phyloP scores from a whole-genome alignment of 2,329 filamentous ascomycete genomes.

The Aplosporella prunicola region DNA sequence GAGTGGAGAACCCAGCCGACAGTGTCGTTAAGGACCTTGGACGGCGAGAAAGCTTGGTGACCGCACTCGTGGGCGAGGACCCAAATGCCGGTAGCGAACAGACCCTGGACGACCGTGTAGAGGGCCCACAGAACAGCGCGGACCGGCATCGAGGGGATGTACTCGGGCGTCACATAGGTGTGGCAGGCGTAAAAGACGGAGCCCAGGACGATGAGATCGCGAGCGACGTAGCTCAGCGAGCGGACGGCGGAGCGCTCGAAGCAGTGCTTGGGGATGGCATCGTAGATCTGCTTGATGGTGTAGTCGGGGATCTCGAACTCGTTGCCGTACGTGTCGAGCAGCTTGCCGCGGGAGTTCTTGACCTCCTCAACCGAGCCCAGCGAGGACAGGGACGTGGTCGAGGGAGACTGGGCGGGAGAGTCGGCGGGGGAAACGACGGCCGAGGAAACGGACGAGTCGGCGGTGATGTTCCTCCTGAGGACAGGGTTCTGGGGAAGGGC shows the following conservation, averaged over 20 bases:
- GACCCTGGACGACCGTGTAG: constrained; percentile 75
- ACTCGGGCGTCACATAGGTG: constrained; percentile 79
- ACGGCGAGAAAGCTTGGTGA: constrained; percentile 93
- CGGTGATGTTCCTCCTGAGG: constrained; percentile 37
- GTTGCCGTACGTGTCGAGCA: constrained; percentile 90
- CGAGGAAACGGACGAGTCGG: constrained; percentile 45
- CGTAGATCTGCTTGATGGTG: constrained; percentile 94
- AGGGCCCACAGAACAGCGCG: constrained; percentile 57
- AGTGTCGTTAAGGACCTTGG: constrained; percentile 79
- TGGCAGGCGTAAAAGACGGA: constrained; percentile 80
- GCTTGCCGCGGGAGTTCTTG: constrained; percentile 50
- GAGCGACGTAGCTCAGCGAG: constrained; percentile 73
- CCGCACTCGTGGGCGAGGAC: constrained; percentile 97
- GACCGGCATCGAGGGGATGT: constrained; percentile 58
- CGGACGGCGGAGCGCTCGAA: constrained; percentile 73
- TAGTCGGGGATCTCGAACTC: constrained; percentile 88
- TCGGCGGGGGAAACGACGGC: constrained; percentile 43
- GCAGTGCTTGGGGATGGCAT: constrained; percentile 97
- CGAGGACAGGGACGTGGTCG: constrained; percentile 87
- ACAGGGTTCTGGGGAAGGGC: constrained; percentile 42
- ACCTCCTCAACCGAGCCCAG: constrained; percentile 58
- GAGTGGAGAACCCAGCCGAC: constrained; percentile 91
- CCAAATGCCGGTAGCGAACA: constrained; percentile 92
- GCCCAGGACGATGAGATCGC: constrained; percentile 65
- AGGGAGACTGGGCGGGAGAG: constrained; percentile 55